Conservation (phyloP, 441 rosid genomes). For the California macrophylla region DNA sequence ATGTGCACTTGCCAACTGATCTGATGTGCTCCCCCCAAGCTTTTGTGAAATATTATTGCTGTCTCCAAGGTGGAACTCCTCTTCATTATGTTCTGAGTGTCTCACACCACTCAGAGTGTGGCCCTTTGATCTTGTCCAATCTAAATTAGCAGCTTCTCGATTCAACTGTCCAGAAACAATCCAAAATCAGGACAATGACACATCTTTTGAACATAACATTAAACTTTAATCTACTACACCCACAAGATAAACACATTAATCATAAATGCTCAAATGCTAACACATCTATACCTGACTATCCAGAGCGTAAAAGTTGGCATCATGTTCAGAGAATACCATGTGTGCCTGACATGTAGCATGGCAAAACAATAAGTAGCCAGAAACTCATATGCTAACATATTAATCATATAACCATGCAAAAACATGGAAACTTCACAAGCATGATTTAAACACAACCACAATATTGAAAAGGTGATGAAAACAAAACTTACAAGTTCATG, state of each 20-base stretch:
- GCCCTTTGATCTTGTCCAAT: slow-evolving; percentile 83
- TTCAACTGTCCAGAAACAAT: slow-evolving; percentile 45
- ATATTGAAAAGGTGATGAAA: background rate
- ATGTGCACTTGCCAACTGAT: slow-evolving; percentile 52
- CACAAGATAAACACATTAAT: background rate
- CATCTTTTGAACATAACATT: slow-evolving; percentile 7
- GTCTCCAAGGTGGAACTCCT: slow-evolving; percentile 31
- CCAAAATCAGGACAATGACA: slow-evolving; percentile 10
- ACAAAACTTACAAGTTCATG: slow-evolving; percentile 75
- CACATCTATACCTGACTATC: slow-evolving; percentile 60
- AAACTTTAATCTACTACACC: background rate
- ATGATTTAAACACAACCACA: background rate
- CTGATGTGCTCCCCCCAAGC: slow-evolving; percentile 60
- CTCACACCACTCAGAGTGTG: slow-evolving; percentile 45
- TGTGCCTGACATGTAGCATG: slow-evolving; percentile 57
- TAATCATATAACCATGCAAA: background rate
- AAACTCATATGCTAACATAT: slow-evolving; percentile 3
- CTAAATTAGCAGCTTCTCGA: slow-evolving; percentile 71
- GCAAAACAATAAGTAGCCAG: slow-evolving; percentile 13
- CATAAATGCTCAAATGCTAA: background rate
- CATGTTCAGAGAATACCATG: slow-evolving; percentile 87
- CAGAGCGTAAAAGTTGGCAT: slow-evolving; percentile 69
- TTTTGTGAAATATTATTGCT: slow-evolving; percentile 29
- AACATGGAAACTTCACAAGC: background rate
- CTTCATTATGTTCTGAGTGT: slow-evolving; percentile 29